Evolutionary conservation across 345 rosid species (phyloP), one percentile per base, ranked within the genome.

Genomic region (Xanthoceras sorbifolium): DNA sequence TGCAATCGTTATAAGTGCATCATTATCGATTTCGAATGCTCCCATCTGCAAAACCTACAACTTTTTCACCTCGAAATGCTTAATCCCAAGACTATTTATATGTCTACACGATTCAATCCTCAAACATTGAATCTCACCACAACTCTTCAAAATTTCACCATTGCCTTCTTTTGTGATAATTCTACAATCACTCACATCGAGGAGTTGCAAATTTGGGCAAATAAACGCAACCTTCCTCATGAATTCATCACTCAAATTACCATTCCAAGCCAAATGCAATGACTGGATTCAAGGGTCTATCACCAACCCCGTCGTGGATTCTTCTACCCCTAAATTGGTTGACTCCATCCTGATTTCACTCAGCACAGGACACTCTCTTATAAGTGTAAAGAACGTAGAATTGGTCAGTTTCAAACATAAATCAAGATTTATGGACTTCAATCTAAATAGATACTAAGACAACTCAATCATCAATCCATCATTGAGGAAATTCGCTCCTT

Each of bases 21-120:
- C 82, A 64, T 88, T 88, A 54, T 86, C 72, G 4, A 91, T 76
- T 71, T 71, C 81, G 25, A 82, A 78, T 29, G n/a, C n/a, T n/a
- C n/a, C n/a, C 92, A 93, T 69, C 62, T 42, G 80, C 82, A 92
- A 76, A 77, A 81, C 76, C 84, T 88, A 94, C 86, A 94, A 73
- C 68, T 80, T 87, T 28, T 91, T 90, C 57, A 89, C 73, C 52
- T 89, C 87, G 74, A 88, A 81, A 77, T 85, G 83, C 34, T 9
- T 57, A 9, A 80, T 28, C 68, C 57, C 76, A 9, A 90, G 80
- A 79, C 70, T 76, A 38, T 9, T 75, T 18, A 85, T 73, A 48
- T 83, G 84, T 23, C 61, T 23, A 59, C 98, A 92, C 32, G 55
- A 34, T 59, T 73, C 83, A 68, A 94, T 86, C 73, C 82, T 85